phyloP scores from a whole-genome alignment of 1,139 yeast species.

The Saccharomyces hybrid region DNA sequence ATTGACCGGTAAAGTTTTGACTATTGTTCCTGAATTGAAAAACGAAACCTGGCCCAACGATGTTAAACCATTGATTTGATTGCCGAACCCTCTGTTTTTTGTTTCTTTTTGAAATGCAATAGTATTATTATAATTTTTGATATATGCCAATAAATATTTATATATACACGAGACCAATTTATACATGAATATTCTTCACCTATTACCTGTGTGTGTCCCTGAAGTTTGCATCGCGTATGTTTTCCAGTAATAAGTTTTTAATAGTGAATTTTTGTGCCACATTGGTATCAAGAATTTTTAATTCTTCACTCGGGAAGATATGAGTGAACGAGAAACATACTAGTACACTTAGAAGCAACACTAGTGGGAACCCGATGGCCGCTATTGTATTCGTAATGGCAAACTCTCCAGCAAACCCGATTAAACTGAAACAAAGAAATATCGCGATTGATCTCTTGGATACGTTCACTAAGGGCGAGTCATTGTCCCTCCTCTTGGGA shows the following conservation, averaged over 20 bases:
- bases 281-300: slow-evolving; percentile 51
- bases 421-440: slow-evolving; percentile 50
- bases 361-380: slow-evolving; percentile 92
- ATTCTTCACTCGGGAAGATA: slow-evolving; percentile 54
- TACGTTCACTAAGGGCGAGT: slow-evolving; percentile 31
- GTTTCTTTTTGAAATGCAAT: not conserved
- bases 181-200: not conserved
- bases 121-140: not conserved
- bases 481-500: slow-evolving; percentile 29
- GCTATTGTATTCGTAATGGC: slow-evolving; percentile 81
- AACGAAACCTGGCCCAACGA: slow-evolving; percentile 23
- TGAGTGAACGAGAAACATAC: slow-evolving; percentile 49
- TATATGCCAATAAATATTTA: not conserved
- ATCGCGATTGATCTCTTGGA: slow-evolving; percentile 45
- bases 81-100: not conserved
- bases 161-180: not conserved
- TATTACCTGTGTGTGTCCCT: no score
- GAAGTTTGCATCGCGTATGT: slow-evolving; percentile 9
- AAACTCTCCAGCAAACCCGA: slow-evolving; percentile 73
- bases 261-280: slow-evolving; percentile 34
- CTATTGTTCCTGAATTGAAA: slow-evolving; percentile 61
- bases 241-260: slow-evolving; percentile 30
- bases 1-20: slow-evolving; percentile 51
- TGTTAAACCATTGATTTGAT: slow-evolving; percentile 5
- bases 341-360: slow-evolving; percentile 63